These are phyloP conservation scores for Calocybe indica DNA, from an alignment of 768 basidiomycete species.

Conservation along the genomic window DNA sequence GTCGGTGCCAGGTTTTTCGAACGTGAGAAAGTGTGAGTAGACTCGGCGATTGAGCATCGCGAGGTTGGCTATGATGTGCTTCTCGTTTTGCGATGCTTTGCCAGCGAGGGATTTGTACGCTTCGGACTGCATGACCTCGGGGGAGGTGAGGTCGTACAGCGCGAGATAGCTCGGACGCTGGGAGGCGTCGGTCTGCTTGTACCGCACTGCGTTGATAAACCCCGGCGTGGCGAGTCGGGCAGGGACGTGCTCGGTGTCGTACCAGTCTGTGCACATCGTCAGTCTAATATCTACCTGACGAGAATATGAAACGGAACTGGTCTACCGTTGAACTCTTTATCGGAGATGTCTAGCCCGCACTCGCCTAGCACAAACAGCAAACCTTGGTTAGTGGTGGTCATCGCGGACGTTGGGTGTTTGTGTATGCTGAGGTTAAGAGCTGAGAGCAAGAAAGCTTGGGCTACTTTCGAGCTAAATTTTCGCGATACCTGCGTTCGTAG, in stretches of 20 bases:
- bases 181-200: conserved; percentile 16
- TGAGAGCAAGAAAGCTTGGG: not conserved
- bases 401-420: not conserved
- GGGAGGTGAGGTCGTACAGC: conserved; percentile 21
- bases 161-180: conserved; percentile 22
- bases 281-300: not conserved
- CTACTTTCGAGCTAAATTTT: not conserved
- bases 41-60: conserved; percentile 17
- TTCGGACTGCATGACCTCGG: conserved; percentile 14
- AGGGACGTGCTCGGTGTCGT: conserved; percentile 26
- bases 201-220: conserved; percentile 20
- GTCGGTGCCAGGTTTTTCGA: conserved; percentile 7
- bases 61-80: conserved; percentile 16
- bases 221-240: conserved; percentile 21
- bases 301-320: not conserved
- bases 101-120: conserved; percentile 16
- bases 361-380: conserved; percentile 27
- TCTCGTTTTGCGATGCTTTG: conserved; percentile 19
- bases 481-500: not conserved
- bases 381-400: conserved; percentile 5
- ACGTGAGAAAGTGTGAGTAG: conserved; percentile 13
- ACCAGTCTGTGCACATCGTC: conserved; percentile 20
- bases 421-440: not conserved
- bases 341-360: conserved; percentile 16
- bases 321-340: conserved; percentile 23